phyloP scores from a whole-genome alignment of 2,329 filamentous ascomycete genomes.

The Aspergillus pseudonomiae region DNA sequence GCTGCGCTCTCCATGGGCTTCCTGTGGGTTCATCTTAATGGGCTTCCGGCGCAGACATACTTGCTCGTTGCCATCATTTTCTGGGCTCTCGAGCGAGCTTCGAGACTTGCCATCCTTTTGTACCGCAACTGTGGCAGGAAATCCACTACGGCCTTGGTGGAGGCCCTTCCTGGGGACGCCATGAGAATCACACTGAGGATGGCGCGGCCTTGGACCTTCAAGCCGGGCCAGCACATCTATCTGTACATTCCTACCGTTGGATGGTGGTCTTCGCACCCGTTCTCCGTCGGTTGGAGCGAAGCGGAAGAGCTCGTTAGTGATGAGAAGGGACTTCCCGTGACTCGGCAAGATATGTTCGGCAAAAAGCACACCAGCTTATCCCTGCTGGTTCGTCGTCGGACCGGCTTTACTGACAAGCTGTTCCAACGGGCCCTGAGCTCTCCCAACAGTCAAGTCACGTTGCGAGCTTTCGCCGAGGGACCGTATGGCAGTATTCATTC shows the following conservation, averaged over 20 bases:
- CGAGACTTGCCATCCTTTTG: conserved; percentile 64
- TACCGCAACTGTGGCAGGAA: conserved; percentile 65
- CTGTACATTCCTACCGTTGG: conserved; percentile 69
- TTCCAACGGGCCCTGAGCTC: conserved; percentile 67
- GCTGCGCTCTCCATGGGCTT: conserved; percentile 69
- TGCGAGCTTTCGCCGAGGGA: conserved; percentile 80
- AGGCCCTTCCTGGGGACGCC: conserved; percentile 70
- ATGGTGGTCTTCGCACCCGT: conserved; percentile 75
- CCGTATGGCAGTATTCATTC: conserved; percentile 84
- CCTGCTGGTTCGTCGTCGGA: conserved; percentile 84
- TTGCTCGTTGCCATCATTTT: conserved; percentile 73
- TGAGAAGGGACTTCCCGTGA: conserved; percentile 49
- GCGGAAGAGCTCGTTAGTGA: conserved; percentile 52
- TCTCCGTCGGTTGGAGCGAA: conserved; percentile 76
- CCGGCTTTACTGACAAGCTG: conserved; percentile 82
- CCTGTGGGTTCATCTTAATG: conserved; percentile 77
- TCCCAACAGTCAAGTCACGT: conserved; percentile 58
- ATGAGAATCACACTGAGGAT: conserved; percentile 71
- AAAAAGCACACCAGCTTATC: conserved; percentile 65
- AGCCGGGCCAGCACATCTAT: conserved; percentile 74
- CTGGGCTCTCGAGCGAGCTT: conserved; percentile 73
- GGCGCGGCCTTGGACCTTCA: conserved; percentile 66
- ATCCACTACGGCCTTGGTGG: conserved; percentile 66
- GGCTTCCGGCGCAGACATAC: conserved; percentile 71
- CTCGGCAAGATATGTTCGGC: conserved; percentile 55